Evolutionary conservation across 2,329 filamentous ascomycete genomes (phyloP).

Genomic region (Davidsoniella neocaledoniae): DNA sequence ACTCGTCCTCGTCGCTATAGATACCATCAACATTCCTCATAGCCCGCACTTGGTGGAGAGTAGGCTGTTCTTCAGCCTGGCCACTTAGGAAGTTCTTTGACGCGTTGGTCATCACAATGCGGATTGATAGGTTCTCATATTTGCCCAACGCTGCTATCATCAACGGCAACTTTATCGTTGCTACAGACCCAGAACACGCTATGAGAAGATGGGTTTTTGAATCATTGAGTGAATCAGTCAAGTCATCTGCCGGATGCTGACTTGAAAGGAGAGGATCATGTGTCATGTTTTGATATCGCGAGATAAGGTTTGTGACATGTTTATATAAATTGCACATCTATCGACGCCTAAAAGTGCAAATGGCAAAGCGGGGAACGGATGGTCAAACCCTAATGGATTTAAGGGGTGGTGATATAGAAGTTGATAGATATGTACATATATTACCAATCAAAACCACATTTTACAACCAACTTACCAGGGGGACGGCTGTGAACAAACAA

Average conservation of each 20-base stretch:
- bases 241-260: constrained; percentile 9
- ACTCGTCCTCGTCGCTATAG: constrained; percentile 76
- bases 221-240: constrained; percentile 16
- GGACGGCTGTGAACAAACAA: too few relatives aligned
- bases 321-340: too few relatives aligned
- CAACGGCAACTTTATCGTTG: constrained; percentile 65
- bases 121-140: constrained; percentile 51
- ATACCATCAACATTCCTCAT: constrained; percentile 63
- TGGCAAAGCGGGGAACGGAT: too few relatives aligned
- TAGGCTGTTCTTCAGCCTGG: constrained; percentile 62
- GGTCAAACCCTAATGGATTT: too few relatives aligned
- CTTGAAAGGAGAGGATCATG: constrained; percentile 10
- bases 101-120: constrained; percentile 62
- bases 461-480: too few relatives aligned
- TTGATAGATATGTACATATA: too few relatives aligned
- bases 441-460: too few relatives aligned
- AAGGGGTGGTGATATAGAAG: too few relatives aligned
- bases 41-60: constrained; percentile 37
- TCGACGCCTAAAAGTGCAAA: too few relatives aligned
- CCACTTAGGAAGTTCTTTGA: constrained; percentile 61
- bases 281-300: neutral
- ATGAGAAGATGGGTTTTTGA: constrained; percentile 27
- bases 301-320: too few relatives aligned
- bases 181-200: constrained; percentile 42
- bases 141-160: constrained; percentile 43